Evolutionary conservation across 306 rosid species (phyloP), one percentile per base, ranked within the genome.

Genomic region (Neltuma alba): DNA sequence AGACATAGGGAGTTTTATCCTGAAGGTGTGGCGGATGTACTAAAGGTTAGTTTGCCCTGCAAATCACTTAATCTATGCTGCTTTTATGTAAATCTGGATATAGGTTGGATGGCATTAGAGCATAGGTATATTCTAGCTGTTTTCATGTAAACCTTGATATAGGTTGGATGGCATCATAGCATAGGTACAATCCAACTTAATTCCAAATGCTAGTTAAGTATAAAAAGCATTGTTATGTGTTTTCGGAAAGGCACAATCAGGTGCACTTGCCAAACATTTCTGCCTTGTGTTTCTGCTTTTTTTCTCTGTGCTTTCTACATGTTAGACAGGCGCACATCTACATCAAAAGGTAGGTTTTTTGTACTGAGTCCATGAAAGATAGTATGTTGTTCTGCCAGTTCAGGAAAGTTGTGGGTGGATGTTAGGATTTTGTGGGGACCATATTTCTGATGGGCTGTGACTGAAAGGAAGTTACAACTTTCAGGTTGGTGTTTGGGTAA

Each of bases 1-100:
- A 93, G 99, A 89, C 99, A 95, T 77, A 88, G 99, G 86, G 99
- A 95, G 86, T 95, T 93, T 86, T 95, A 93, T 88, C 99, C 99
- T 62, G 98, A 95, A 89, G 99, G 99, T 42, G 97, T 95, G 79
- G 99, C 99, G 50, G 87, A 91, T 79, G 89, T 83, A 85, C 97
- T 95, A 52, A 87, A 87, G 98, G 99, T 91, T 76, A 25, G 92
- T 91, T 78, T 61, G 45, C 82, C 60, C 76, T 76, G 36, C 83
- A 76, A 77, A 77, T 33, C 74, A 76, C 57, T 57, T 77, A 48
- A 57, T 64, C 71, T 79, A 64, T 36, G 58, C 74, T 54, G 65
- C 40, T 9, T 21, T 65, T 85, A 40, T 10, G 18, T n/a, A 21
- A 23, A 2, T 21, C 47, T 40, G 54, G 73, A 68, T 40, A 12